Conservation (phyloP, 1,139 yeast genomes). For the Suhomyces atakaporum region DNA sequence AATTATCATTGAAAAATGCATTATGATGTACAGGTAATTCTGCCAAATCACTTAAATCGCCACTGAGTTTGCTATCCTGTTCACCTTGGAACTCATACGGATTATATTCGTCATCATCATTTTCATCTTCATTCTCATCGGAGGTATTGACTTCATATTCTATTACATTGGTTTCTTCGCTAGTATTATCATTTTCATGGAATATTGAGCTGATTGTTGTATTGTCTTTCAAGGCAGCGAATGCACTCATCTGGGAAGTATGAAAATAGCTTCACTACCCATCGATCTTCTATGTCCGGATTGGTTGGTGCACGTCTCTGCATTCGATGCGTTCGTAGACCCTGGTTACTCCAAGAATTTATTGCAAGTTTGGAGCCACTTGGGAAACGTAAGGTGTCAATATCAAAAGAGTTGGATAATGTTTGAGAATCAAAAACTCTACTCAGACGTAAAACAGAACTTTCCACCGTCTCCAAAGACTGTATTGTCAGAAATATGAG, state of each 20-base stretch:
- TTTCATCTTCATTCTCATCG: constrained; percentile 24
- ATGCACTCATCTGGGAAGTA: constrained; percentile 45
- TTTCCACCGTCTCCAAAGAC: too few relatives aligned
- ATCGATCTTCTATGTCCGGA: neutral
- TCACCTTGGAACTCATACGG: constrained; percentile 5
- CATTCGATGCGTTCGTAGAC: too few relatives aligned
- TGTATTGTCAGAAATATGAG: too few relatives aligned
- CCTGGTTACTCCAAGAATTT: too few relatives aligned
- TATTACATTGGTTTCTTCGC: constrained; percentile 21
- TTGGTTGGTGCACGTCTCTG: neutral
- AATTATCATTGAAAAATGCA: constrained; percentile 2
- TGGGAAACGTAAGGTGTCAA: neutral
- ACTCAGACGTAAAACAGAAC: too few relatives aligned
- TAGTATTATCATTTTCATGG: constrained; percentile 16
- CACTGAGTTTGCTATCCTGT: too few relatives aligned
- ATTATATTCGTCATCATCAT: constrained; percentile 17
- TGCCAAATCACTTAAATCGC: too few relatives aligned
- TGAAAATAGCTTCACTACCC: neutral
- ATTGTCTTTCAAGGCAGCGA: constrained; percentile 46
- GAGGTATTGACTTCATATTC: constrained; percentile 28
- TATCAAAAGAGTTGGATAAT: too few relatives aligned
- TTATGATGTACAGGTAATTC: neutral
- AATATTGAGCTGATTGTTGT: constrained; percentile 17
- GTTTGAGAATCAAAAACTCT: too few relatives aligned
- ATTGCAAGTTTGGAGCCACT: too few relatives aligned